Percentiles rank a stretch among this genome's conserved stretches.
These are phyloP conservation scores for Spergularia marina DNA, from an alignment of 148 eudicot genomes.

Conservation along the genomic window DNA sequence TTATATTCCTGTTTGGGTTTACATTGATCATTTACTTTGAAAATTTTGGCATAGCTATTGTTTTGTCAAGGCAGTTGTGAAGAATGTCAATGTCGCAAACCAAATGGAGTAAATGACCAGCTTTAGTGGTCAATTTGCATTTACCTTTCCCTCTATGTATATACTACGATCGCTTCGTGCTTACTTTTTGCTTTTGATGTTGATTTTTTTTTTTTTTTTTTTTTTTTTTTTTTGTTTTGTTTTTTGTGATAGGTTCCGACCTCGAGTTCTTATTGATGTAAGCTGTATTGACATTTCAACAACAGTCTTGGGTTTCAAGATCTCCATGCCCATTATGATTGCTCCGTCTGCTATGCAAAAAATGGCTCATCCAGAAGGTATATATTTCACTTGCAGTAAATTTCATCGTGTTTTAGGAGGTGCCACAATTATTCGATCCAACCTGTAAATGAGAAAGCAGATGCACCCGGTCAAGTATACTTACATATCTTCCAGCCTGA, in stretches of 20 bases:
- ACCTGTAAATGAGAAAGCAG: no score
- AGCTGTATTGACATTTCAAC: slow-evolving; percentile 63
- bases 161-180: neutral
- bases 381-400: neutral
- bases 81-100: neutral
- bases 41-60: neutral
- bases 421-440: no score
- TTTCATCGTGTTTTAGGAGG: no score
- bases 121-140: neutral
- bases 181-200: neutral
- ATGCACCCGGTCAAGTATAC: no score
- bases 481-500: no score
- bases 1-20: neutral
- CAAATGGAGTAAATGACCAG: neutral
- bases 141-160: neutral
- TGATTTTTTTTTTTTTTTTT: neutral
- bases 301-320: slow-evolving; percentile 66
- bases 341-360: slow-evolving; percentile 92
- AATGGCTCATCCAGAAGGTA: slow-evolving; percentile 95
- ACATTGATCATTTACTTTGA: neutral
- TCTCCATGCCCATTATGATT: slow-evolving; percentile 94
- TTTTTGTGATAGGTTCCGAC: slow-evolving; percentile 55
- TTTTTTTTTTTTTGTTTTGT: neutral
- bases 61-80: neutral
- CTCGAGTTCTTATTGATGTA: slow-evolving; percentile 84